Evolutionary conservation across 352 stramenopile species (phyloP).

Genomic region (Phytophthora kernoviae): DNA sequence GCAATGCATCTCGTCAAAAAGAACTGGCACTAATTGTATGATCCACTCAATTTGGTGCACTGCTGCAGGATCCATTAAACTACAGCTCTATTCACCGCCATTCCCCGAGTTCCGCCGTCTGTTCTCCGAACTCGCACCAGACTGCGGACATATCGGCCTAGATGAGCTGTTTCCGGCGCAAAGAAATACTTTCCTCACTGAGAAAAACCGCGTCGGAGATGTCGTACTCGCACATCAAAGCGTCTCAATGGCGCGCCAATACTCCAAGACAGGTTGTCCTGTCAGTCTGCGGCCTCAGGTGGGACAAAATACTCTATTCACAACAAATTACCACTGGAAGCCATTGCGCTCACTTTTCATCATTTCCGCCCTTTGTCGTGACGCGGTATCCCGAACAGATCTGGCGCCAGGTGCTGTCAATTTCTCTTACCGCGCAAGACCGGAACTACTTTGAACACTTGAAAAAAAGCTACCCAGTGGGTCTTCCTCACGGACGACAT

Average conservation of each 20-base stretch:
- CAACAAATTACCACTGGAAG: background rate
- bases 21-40: background rate
- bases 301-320: slow-evolving; percentile 4
- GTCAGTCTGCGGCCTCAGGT: slow-evolving; percentile 58
- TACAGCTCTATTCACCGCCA: slow-evolving; percentile 52
- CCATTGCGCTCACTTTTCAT: slow-evolving; percentile 3
- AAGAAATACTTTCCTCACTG: slow-evolving; percentile 53
- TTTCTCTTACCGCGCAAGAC: slow-evolving; percentile 37
- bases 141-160: slow-evolving; percentile 60
- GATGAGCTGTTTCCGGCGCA: slow-evolving; percentile 67
- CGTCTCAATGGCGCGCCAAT: slow-evolving; percentile 75
- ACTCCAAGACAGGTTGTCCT: slow-evolving; percentile 76
- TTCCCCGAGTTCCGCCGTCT: slow-evolving; percentile 45
- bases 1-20: background rate
- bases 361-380: background rate
- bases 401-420: slow-evolving; percentile 60
- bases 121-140: slow-evolving; percentile 60
- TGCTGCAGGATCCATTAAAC: slow-evolving; percentile 60
- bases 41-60: background rate
- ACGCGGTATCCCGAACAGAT: slow-evolving; percentile 32
- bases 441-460: slow-evolving; percentile 59
- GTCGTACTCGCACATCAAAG: slow-evolving; percentile 66
- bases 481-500: slow-evolving; percentile 77
- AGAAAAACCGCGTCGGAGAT: slow-evolving; percentile 74
- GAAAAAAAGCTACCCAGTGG: slow-evolving; percentile 36